A percentile compares a stretch with the other conserved stretches of the same genome.
Conservation (phyloP, 2,329 filamentous ascomycete genomes). For the Arthrobotrys megalospora region DNA sequence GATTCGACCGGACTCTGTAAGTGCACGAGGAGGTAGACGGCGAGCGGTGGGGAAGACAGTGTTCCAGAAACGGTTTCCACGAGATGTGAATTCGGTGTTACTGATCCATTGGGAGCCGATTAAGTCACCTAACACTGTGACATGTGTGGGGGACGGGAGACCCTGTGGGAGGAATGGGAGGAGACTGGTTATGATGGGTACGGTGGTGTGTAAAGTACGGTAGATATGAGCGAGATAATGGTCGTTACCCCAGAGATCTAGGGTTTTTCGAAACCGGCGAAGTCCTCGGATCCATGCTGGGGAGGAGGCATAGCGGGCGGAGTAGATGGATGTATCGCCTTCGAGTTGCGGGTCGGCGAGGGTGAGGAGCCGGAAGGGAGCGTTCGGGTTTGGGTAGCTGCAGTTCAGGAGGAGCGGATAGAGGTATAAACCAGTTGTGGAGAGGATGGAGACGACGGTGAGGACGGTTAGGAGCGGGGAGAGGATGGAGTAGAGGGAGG, state of each 20-base stretch:
- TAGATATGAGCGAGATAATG: slow-evolving; percentile 95
- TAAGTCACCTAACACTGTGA: slow-evolving; percentile 89
- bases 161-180: slow-evolving; percentile 71
- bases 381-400: slow-evolving; percentile 64
- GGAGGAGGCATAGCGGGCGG: slow-evolving; percentile 45
- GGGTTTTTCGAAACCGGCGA: slow-evolving; percentile 72
- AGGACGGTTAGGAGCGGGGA: slow-evolving; percentile 68
- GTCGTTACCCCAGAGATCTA: slow-evolving; percentile 95
- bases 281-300: slow-evolving; percentile 58
- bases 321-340: slow-evolving; percentile 75
- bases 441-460: slow-evolving; percentile 77
- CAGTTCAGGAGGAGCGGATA: slow-evolving; percentile 90
- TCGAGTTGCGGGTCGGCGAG: slow-evolving; percentile 79
- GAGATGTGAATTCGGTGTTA: slow-evolving; percentile 83
- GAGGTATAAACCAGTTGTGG: slow-evolving; percentile 85
- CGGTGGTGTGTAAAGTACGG: slow-evolving; percentile 73
- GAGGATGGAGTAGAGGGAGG: slow-evolving; percentile 36
- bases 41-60: slow-evolving; percentile 80
- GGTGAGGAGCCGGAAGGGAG: slow-evolving; percentile 76
- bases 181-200: slow-evolving; percentile 40
- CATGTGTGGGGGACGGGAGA: slow-evolving; percentile 88
- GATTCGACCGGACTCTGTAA: slow-evolving; percentile 63
- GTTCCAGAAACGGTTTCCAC: slow-evolving; percentile 83
- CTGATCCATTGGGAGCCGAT: slow-evolving; percentile 95
- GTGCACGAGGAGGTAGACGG: slow-evolving; percentile 73